Evolutionary conservation across 2,329 filamentous ascomycete genomes (phyloP).

Genomic region (Xylaria sp.): DNA sequence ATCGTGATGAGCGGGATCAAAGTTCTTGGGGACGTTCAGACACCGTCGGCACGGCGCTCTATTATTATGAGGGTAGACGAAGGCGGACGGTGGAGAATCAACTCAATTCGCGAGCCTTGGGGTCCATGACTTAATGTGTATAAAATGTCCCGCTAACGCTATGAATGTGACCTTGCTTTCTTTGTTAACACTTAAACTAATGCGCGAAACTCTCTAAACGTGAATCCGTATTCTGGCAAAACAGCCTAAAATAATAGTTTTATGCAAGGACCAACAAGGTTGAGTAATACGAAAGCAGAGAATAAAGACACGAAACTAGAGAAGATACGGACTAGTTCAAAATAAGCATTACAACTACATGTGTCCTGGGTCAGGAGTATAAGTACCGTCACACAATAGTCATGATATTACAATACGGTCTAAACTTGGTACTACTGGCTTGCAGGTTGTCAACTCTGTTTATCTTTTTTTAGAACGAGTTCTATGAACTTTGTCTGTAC

Average conservation of each 20-base stretch:
- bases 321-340: not conserved
- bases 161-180: not conserved
- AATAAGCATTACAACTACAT: not conserved
- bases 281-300: not conserved
- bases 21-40: constrained; percentile 37
- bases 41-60: constrained; percentile 16
- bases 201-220: not conserved
- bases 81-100: constrained; percentile 56
- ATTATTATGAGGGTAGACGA: constrained; percentile 54
- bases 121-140: constrained; percentile 28
- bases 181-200: not conserved
- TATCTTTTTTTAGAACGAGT: not conserved
- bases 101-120: constrained; percentile 37
- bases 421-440: not conserved
- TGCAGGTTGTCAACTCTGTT: not conserved
- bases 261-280: not conserved
- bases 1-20: constrained; percentile 53
- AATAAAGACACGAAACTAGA: not conserved
- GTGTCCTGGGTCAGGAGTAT: not conserved
- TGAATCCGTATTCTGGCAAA: not conserved
- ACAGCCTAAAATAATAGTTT: not conserved
- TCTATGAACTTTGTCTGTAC: not conserved
- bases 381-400: not conserved
- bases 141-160: not conserved
- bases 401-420: not conserved